Percentiles rank a stretch among this genome's conserved stretches.
phyloP scores from a whole-genome alignment of 228 moss, liverwort and hornwort species.

The Sphagnum magellanicum region DNA sequence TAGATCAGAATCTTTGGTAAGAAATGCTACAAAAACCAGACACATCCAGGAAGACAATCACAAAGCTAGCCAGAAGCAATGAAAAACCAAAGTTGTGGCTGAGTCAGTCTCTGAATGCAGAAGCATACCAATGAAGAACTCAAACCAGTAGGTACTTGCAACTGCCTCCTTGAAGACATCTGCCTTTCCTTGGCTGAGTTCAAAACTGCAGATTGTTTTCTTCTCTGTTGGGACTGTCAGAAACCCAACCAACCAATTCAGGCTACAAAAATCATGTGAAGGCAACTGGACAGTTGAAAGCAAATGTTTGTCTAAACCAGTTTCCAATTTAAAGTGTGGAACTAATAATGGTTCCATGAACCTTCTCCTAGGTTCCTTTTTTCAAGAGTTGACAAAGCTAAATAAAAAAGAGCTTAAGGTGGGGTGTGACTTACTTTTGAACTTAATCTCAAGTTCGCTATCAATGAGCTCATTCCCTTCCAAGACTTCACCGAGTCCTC shows the following conservation, averaged over 20 bases:
- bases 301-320: too few species aligned
- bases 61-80: background rate
- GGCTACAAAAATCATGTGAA: conserved; percentile 16
- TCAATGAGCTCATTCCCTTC: conserved; percentile 93
- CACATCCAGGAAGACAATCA: background rate
- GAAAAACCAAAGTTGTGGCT: background rate
- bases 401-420: background rate
- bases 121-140: conserved; percentile 84
- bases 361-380: background rate
- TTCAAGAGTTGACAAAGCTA: background rate
- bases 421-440: conserved; percentile 38
- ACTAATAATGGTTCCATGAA: too few species aligned
- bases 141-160: conserved; percentile 75
- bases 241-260: conserved; percentile 31
- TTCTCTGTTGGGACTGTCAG: conserved; percentile 41
- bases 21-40: background rate
- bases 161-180: conserved; percentile 57
- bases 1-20: conserved; percentile 6
- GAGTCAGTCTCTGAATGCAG: background rate
- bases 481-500: conserved; percentile 89
- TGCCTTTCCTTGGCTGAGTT: conserved; percentile 22
- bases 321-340: too few species aligned
- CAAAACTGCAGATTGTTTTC: conserved; percentile 52
- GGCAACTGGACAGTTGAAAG: background rate
- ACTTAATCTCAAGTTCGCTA: conserved; percentile 81